A percentile compares a stretch with the other conserved stretches of the same genome.
Evolutionary conservation across 2,329 filamentous ascomycete genomes (phyloP).

Genomic region (Trichoderma arundinaceum): DNA sequence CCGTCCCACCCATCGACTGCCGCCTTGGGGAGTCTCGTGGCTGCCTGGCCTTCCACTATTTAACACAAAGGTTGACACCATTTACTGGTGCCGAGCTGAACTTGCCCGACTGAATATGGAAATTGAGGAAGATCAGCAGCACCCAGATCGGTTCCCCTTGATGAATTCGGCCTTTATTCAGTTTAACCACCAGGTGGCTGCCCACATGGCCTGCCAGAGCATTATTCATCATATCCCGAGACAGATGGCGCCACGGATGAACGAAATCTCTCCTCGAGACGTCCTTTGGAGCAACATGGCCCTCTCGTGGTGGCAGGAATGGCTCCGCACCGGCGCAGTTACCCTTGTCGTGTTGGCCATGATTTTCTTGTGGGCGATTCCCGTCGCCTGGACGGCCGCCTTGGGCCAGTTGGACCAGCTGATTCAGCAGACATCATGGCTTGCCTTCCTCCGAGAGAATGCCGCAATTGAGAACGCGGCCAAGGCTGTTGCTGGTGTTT

Average conservation of each 20-base stretch:
- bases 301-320: constrained; percentile 90
- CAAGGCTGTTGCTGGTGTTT: constrained; percentile 76
- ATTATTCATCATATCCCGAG: constrained; percentile 89
- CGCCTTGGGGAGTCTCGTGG: constrained; percentile 67
- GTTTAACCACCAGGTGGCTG: constrained; percentile 96
- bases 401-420: constrained; percentile 78
- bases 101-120: constrained; percentile 87
- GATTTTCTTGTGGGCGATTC: constrained; percentile 87
- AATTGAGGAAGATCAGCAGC: constrained; percentile 86
- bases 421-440: constrained; percentile 68
- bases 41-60: constrained; percentile 79
- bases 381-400: constrained; percentile 84
- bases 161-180: constrained; percentile 99
- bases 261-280: constrained; percentile 93
- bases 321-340: constrained; percentile 72
- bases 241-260: constrained; percentile 88
- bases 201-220: constrained; percentile 96
- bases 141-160: constrained; percentile 83
- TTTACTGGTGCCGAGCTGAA: constrained; percentile 87
- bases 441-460: constrained; percentile 70
- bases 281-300: constrained; percentile 98
- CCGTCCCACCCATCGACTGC: constrained; percentile 81
- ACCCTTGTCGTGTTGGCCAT: constrained; percentile 71
- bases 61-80: constrained; percentile 91
- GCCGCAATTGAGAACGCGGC: constrained; percentile 64